Percentiles rank a stretch among this genome's conserved stretches.
phyloP scores from a whole-genome alignment of 306 rosid species.

The Acmispon strigosus region DNA sequence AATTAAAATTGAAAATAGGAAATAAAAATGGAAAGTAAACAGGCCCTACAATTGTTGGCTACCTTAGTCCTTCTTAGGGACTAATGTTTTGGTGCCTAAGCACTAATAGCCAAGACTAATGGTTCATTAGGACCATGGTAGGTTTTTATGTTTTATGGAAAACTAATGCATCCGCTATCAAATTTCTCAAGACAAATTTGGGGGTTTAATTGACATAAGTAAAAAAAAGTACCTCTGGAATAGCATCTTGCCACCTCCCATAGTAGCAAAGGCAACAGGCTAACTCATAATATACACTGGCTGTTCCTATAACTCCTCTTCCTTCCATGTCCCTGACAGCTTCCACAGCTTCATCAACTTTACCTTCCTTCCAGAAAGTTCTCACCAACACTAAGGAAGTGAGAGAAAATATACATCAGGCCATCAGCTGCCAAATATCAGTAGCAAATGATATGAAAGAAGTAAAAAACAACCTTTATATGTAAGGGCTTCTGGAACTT shows the following conservation, averaged over 20 bases:
- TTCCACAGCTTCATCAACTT: slow-evolving; percentile 66
- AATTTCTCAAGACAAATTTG: background rate
- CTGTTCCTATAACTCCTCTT: slow-evolving; percentile 71
- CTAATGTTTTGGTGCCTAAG: background rate
- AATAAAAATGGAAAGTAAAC: too few species aligned
- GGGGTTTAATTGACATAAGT: background rate
- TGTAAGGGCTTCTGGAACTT: slow-evolving; percentile 65
- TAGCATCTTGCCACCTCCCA: slow-evolving; percentile 90
- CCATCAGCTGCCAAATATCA: slow-evolving; percentile 17
- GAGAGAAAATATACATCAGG: slow-evolving; percentile 15
- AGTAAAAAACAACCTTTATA: slow-evolving; percentile 59
- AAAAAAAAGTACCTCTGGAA: slow-evolving; percentile 48
- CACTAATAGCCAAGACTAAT: background rate
- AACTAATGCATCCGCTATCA: background rate
- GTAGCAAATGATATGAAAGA: slow-evolving; percentile 22
- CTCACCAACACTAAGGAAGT: slow-evolving; percentile 60
- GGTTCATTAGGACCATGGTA: background rate
- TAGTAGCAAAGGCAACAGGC: slow-evolving; percentile 85
- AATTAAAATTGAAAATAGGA: too few species aligned
- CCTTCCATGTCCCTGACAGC: slow-evolving; percentile 82
- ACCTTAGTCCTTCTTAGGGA: background rate
- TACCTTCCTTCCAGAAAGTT: slow-evolving; percentile 81
- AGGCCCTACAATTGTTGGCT: background rate
- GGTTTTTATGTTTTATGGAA: background rate
- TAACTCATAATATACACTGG: slow-evolving; percentile 72